A percentile compares a stretch with the other conserved stretches of the same genome.
phyloP scores from a whole-genome alignment of 2,329 filamentous ascomycete species.

The Fusarium siculi region DNA sequence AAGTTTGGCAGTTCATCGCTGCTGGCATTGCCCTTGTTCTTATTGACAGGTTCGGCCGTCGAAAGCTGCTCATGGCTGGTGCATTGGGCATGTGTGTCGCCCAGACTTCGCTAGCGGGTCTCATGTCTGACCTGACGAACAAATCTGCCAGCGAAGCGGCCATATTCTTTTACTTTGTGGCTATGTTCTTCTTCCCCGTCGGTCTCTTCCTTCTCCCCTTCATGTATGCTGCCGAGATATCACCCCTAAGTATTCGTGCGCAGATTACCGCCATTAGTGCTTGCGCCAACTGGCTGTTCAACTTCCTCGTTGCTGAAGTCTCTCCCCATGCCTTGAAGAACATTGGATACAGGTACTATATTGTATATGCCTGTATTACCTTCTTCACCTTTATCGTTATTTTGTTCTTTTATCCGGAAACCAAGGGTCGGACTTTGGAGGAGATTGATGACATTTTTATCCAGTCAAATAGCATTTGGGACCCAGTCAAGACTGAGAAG shows the following conservation, averaged over 20 bases:
- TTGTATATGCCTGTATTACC: neutral
- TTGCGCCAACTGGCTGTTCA: neutral
- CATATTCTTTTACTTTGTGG: neutral
- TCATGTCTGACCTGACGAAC: neutral
- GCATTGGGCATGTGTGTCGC: neutral
- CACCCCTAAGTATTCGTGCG: neutral
- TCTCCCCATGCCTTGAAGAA: neutral
- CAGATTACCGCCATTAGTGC: neutral
- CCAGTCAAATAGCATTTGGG: neutral
- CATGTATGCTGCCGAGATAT: neutral
- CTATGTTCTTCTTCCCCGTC: neutral
- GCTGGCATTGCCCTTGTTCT: neutral
- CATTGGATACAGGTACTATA: neutral
- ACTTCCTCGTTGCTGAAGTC: neutral
- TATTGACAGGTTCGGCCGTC: neutral
- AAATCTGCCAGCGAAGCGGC: neutral
- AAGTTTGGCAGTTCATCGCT: neutral
- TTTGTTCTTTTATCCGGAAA: neutral
- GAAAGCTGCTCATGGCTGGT: neutral
- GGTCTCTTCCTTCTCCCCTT: neutral
- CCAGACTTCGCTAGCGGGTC: neutral
- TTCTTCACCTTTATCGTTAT: neutral
- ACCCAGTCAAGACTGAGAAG: neutral
- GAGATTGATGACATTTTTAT: neutral
- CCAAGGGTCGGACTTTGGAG: neutral